Base-by-base conservation (phyloP, 352 stramenopile species). In the Globisporangium alternatum region DNA sequence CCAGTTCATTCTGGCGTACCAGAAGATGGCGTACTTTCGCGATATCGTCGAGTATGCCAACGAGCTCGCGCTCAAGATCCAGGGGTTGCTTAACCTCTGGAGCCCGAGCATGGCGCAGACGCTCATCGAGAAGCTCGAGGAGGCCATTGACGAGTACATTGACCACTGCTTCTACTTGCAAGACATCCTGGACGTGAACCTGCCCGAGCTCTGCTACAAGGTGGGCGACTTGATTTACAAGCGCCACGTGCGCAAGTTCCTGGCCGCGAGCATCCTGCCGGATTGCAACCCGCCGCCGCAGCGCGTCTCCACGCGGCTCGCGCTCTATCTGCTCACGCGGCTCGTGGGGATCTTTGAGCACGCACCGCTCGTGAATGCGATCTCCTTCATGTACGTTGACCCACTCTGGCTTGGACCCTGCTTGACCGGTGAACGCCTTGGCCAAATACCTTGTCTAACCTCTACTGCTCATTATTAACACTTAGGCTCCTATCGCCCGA, bases 151-250 rank as follows among this genome's bases (percentile, higher is more conserved):
- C 55, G 83, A 80, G 37, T 93, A 91, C 67, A 87, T 93, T 28
- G 86, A 93, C 67, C 84, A 93, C 68, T 92, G 83, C 57, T 94
- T 84, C 59, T 96, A 93, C 47, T 67, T 96, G 30, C 87, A 96
- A 44, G 87, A 96, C 55, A 74, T 96, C 8, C 70, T 96, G 44
- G 81, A 93, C 55, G 83, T 96, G 19, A 86, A 93, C 49, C 62
- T 96, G 8, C 85, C 87, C 0, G 87, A 94, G 60, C 80, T 96
- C 6, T 90, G 80, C 66, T 92, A 92, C 74, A 83, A 84, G 43
- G 74, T 96, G 19, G 87, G 83, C 31, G 81, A 92, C 52, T 62
- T 88, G 60, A 60, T 96, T 5, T 96, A 86, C 63, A 82, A 72
- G 15, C 61, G 74, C 55, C 86, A 96, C 70, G 73, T 94, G 49